phyloP scores from a whole-genome alignment of 75 land plant species.

The Cupressus sempervirens region DNA sequence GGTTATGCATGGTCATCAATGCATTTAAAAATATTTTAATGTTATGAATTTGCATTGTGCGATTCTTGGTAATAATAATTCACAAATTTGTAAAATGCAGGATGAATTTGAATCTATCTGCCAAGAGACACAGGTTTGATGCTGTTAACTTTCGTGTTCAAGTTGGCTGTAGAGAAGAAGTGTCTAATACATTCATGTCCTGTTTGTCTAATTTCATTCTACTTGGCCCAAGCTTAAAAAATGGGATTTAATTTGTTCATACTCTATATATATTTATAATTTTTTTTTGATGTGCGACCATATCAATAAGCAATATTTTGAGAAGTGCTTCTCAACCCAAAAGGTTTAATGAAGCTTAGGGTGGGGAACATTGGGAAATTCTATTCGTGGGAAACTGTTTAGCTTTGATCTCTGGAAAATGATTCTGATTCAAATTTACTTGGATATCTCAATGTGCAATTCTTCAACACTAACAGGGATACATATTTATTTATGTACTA shows the following conservation, averaged over 20 bases:
- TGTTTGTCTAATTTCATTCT: not conserved
- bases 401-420: too few species aligned
- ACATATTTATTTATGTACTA: not conserved
- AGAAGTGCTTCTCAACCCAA: too few species aligned
- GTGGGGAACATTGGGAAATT: too few species aligned
- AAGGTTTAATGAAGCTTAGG: too few species aligned
- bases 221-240: too few species aligned
- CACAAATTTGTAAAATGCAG: not conserved
- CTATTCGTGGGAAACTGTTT: too few species aligned
- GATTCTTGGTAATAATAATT: not conserved
- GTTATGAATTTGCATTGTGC: not conserved
- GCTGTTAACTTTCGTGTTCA: not conserved
- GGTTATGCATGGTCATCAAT: not conserved
- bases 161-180: not conserved
- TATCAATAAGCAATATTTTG: too few species aligned
- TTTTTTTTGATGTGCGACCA: too few species aligned
- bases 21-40: not conserved
- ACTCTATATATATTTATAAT: too few species aligned
- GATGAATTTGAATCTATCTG: slow-evolving; percentile 6
- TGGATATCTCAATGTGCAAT: too few species aligned
- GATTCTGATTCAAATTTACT: too few species aligned
- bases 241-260: too few species aligned
- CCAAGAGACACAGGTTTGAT: slow-evolving; percentile 6
- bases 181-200: not conserved
- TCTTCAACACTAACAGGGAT: not conserved